Percentiles rank a stretch among this genome's conserved stretches.
Conservation (phyloP, 345 rosid genomes). For the Populus deltoides region DNA sequence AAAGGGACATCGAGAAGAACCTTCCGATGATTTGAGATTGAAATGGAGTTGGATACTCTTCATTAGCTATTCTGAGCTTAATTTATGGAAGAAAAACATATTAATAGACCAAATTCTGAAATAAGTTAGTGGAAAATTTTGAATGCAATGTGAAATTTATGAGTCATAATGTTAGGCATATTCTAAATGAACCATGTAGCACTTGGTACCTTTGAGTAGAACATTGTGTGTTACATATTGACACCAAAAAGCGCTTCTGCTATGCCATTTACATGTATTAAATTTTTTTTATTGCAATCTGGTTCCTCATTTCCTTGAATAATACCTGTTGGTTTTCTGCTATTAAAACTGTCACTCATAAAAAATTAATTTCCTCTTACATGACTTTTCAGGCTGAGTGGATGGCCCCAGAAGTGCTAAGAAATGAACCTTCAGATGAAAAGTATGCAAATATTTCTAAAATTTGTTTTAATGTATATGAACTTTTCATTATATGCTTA, state of each 20-base stretch:
- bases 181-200: not conserved
- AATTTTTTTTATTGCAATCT: not conserved
- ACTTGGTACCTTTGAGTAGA: not conserved
- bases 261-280: not conserved
- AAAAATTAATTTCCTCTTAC: constrained; percentile 10
- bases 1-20: not conserved
- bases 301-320: not conserved
- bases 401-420: constrained; percentile 99
- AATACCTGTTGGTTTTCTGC: not conserved
- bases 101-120: too few relatives aligned
- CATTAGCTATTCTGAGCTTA: not conserved
- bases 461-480: not conserved
- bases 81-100: not conserved
- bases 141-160: not conserved
- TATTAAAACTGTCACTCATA: not conserved
- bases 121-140: not conserved
- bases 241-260: constrained; percentile 4
- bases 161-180: not conserved
- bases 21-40: not conserved
- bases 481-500: not conserved
- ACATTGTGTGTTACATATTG: not conserved
- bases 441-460: constrained; percentile 45
- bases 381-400: constrained; percentile 73
- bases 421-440: constrained; percentile 94
- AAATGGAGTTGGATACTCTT: not conserved